Base-by-base conservation (phyloP, 768 basidiomycete species). In the Sporobolomyces roseus region DNA sequence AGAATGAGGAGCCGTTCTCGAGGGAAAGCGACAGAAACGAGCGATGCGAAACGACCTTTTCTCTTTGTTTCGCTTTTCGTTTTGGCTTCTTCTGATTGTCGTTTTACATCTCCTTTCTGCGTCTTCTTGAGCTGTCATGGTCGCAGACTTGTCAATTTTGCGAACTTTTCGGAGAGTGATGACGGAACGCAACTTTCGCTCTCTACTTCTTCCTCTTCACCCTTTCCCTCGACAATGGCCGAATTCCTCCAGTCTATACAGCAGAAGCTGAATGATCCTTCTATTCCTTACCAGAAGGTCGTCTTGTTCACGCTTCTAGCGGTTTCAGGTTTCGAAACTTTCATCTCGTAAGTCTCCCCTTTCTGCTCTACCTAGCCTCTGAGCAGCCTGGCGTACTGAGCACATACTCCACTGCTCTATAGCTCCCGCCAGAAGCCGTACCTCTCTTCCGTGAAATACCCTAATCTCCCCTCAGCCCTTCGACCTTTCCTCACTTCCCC, bases 321-420 rank as follows among this genome's bases (percentile, higher is more conserved):
- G 23, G 86, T 91, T 21, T 86, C 87, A n/a, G 78, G 88, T 19
- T 94, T 93, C 69, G 93, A 97, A 78, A 86, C 86, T 1, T 93
- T 90, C 77, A 83, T 97, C 45, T 77, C 90, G 92, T 94, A 75
- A 73, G 90, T 83, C 29, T 6, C 33, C n/a, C n/a, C n/a, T n/a
- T n/a, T n/a, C n/a, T n/a, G n/a, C n/a, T 35, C 54, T 61, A 32
- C 53, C 43, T 55, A 14, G n/a, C 19, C 45, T 48, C 38, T 53
- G 17, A 19, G 10, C 10, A 27, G 30, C 29, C 35, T 4, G 25
- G 30, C 30, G 6, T 27, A 27, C 52, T 33, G 17, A 53, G 32
- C 7, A 36, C 52, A 23, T 23, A 5, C 52, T 35, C 52, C 14
- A 6, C 9, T 4, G 2, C 10, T 23, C 3, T n/a, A 29, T 61